A percentile compares a stretch with the other conserved stretches of the same genome.
Evolutionary conservation across 164 flowering plant species (phyloP).

Genomic region (Saururus chinensis): DNA sequence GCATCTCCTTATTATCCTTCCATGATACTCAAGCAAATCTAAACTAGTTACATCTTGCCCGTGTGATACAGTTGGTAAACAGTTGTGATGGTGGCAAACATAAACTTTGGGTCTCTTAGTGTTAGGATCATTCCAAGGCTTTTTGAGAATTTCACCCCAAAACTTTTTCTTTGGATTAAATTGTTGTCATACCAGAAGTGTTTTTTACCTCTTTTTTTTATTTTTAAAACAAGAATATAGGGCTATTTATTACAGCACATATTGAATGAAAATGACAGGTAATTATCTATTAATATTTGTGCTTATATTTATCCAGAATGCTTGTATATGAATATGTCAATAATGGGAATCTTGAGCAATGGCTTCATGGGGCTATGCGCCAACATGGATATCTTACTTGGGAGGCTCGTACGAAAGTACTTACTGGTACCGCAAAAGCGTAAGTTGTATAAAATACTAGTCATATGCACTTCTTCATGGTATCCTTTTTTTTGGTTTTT

Average conservation of each 20-base stretch:
- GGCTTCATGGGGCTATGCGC: constrained; percentile 86
- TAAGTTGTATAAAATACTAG: constrained; percentile 21
- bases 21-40: no score
- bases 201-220: no score
- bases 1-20: no score
- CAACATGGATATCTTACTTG: constrained; percentile 80
- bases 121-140: constrained; percentile 41
- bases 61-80: no score
- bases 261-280: not conserved
- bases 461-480: not conserved
- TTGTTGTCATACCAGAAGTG: no score
- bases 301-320: constrained; percentile 29
- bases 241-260: no score
- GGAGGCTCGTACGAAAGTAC: constrained; percentile 81
- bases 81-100: no score
- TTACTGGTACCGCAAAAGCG: constrained; percentile 90
- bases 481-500: no score
- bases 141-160: constrained; percentile 21
- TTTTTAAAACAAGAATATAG: no score
- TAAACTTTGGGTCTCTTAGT: constrained; percentile 26
- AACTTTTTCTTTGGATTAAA: no score
- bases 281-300: not conserved
- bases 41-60: no score
- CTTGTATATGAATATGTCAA: constrained; percentile 84
- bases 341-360: constrained; percentile 82